Evolutionary conservation across 2,329 filamentous ascomycete species (phyloP), one percentile per base, ranked within the genome.

Genomic region (Alternaria triticimaculans): DNA sequence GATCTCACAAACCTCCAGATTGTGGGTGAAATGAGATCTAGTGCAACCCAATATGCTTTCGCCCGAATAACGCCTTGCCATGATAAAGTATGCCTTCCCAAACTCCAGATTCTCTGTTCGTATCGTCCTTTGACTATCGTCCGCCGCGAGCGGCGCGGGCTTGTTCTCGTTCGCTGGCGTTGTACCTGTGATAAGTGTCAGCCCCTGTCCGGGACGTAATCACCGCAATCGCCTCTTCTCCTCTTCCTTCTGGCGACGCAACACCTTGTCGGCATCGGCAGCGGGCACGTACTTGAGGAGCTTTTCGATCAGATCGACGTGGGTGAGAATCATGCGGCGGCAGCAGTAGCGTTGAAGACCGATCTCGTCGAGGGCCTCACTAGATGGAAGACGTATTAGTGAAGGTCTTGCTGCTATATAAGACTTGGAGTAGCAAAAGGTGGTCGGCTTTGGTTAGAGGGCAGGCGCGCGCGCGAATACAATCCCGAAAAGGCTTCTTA

Each of bases 291-390:
- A 81, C 77, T 81, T 81, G 67, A 99, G 89, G 55, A 99, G 89
- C 84, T 99, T 99, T 87, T 99, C 96, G 74, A 99, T 97, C 66
- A 99, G 86, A 81, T 99, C 96, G 76, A 99, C 96, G 83, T 99
- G 96, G 64, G 96, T 99, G 92, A 99, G 97, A 82, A 99, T 90
- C 96, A 99, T 99, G 77, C 96, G 92, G 74, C 96, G 92, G 85
- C 96, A 99, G 88, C 96, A 99, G 86, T 99, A 99, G 73, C 96
- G 89, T 83, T 93, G 95, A 77, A 96, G 91, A 60, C 94, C 94
- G 57, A 99, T 89, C 79, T 94, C 88, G 82, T 98, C 94, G 91
- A 99, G 97, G 45, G 95, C 96, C 80, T 97, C 94, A 77, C 96
- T 97, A 72, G 48, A 54, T 60, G 25, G 26, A 48, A 44, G 18